Base-by-base conservation (phyloP, 495 filamentous ascomycete species). In the Neurospora sp. region DNA sequence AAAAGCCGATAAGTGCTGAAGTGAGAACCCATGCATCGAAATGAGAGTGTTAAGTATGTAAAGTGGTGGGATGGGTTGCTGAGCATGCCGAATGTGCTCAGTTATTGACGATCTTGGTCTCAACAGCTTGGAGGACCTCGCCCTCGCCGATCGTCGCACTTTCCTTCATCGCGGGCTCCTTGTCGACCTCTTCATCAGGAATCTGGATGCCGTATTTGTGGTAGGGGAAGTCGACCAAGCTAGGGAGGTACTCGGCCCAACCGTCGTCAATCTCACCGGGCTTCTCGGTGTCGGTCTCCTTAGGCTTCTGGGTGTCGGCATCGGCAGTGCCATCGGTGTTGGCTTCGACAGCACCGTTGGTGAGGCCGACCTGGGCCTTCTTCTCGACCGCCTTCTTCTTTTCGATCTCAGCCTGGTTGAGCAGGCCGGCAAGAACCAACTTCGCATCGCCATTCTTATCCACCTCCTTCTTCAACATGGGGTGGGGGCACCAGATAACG, bases 401-500 rank as follows among this genome's bases (percentile, higher is more conserved):
- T 79, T 88, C 79, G 78, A 84, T 71, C 79, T 86, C 81, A 66
- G 85, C 92, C 80, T 91, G 87, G 0, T 91, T 93, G 46, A 91
- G 95, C 69, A 91, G 82, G 0, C 93, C 95, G 0, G 96, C 96
- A 18, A 99, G 84, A 8, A 99, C 94, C 81, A 93, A 89, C 69
- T 84, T 86, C 83, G 97, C 94, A 54, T 90, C 87, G 5, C 93
- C 95, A 0, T 16, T 66, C 27, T 4, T 1, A 46, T 82, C 83
- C 78, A 92, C 96, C 79, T 92, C 90, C 77, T 88, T 86, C 84
- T 92, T 83, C 37, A 99, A 82, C 80, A 89, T 93, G 3, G 89
- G 88, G 85, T 98, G 95, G 7, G 96, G 96, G 75, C 90, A 91
- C 96, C 96, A 99, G 1, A 97, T 85, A 10, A 97, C 96, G 74